Base-by-base conservation (phyloP, 768 basidiomycete species). In the Tricholoma furcatifolium region DNA sequence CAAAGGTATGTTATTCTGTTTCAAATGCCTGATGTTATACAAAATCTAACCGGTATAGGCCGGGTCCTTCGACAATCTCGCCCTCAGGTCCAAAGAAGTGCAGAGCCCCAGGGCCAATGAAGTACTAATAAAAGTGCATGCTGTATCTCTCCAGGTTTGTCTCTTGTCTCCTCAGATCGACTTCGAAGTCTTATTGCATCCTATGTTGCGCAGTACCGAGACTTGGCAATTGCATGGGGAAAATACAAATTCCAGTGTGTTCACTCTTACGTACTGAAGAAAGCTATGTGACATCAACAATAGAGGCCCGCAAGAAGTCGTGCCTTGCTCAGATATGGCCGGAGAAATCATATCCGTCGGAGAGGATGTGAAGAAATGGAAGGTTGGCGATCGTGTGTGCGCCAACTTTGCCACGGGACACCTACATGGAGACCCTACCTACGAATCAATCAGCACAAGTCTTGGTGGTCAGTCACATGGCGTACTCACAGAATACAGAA, bases 61-160 rank as follows among this genome's bases (percentile, higher is more conserved):
- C 40, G 65, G 62, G 4, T 61, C 66, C 0, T 56, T 56, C 50
- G 47, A 69, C 0, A 59, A 66, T 41, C 64, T 72, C 2, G 54
- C 51, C 15, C 45, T 71, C 24, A 55, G 53, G 10, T 54, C 44
- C 8, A 62, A 63, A 27, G 62, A 72, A 18, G 58, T 58, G 6
- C 56, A 62, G 4, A 44, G 66, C 45, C 76, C 74, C 2, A 74
- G 70, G 44, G 62, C 78, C 1, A 70, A 63, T 20, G 76, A 85
- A 49, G 83, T 82, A 6, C 71, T 83, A 21, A 76, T 85, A 56
- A 80, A 79, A 58, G 68, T 80, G 9, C 76, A 79, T 50, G 79
- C 81, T 0, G 81, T 82, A 14, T 84, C 83, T 31, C 67, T 84
- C 8, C 77, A 82, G 65, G 78, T 76, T 47, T 24, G 61, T 45